Evolutionary conservation across 208 protist genomes (phyloP).

Genomic region (Naegleria fowleri): DNA sequence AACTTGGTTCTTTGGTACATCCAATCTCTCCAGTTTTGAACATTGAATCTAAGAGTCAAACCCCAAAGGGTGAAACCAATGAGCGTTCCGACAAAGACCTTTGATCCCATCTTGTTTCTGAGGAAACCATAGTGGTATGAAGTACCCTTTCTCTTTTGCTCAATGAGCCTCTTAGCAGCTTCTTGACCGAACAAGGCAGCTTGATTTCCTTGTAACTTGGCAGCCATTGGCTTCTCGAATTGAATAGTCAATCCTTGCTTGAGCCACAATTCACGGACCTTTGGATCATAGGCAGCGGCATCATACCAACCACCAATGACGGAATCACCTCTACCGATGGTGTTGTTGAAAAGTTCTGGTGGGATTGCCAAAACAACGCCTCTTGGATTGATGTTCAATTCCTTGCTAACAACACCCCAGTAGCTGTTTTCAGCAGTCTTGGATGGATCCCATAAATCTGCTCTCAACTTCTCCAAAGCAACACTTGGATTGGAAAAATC

Average conservation of each 20-base stretch:
- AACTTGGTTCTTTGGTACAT: not conserved
- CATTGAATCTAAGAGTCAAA: not conserved
- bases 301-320: not conserved
- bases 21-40: not conserved
- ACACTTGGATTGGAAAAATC: not conserved
- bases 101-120: not conserved
- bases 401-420: constrained; percentile 10
- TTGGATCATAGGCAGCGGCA: not conserved
- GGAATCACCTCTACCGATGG: not conserved
- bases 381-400: not conserved
- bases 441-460: not conserved
- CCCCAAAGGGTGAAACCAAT: not conserved
- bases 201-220: not conserved
- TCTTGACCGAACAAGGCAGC: not conserved
- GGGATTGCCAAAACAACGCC: not conserved
- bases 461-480: not conserved
- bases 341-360: constrained; percentile 1
- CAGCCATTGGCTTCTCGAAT: not conserved
- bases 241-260: not conserved
- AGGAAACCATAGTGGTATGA: not conserved
- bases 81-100: not conserved
- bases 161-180: not conserved
- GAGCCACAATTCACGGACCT: not conserved
- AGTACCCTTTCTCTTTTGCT: not conserved
- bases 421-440: constrained; percentile 13